A percentile compares a stretch with the other conserved stretches of the same genome.
Evolutionary conservation across 2,329 filamentous ascomycete genomes (phyloP).

Genomic region (Cercospora sesami): DNA sequence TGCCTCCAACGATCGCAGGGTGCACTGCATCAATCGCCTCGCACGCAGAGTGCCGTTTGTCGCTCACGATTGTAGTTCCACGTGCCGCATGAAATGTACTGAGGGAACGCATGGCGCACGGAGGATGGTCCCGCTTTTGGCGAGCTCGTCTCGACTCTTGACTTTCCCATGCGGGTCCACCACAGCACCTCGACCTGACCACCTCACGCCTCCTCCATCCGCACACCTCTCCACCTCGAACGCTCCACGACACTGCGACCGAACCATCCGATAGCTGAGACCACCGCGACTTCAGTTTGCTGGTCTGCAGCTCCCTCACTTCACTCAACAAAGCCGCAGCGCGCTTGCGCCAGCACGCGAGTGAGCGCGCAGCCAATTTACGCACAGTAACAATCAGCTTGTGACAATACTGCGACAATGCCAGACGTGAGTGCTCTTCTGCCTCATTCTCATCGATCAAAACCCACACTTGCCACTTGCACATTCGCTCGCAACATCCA

Average conservation of each 20-base stretch:
- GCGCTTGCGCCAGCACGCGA: conserved; percentile 25
- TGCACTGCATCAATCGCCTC: neutral
- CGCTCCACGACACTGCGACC: neutral
- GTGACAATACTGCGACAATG: conserved; percentile 32
- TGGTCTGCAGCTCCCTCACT: neutral
- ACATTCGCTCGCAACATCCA: neutral
- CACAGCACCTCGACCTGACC: neutral
- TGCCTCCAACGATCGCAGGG: neutral
- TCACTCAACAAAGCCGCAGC: conserved; percentile 20
- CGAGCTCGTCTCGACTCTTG: neutral
- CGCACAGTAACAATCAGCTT: conserved; percentile 10
- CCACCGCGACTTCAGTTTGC: conserved; percentile 23
- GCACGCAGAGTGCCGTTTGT: neutral
- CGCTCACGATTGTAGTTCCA: neutral
- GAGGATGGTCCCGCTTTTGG: neutral
- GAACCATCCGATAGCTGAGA: conserved; percentile 4
- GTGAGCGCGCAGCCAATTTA: conserved; percentile 15
- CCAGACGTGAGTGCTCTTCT: conserved; percentile 40
- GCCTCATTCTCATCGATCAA: neutral
- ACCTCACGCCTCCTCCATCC: conserved; percentile 1
- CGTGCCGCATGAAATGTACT: neutral
- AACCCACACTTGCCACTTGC: neutral
- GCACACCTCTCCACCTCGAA: neutral
- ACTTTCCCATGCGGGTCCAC: conserved; percentile 1
- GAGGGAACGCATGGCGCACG: neutral